Evolutionary conservation across 805 yeast species (phyloP).

Genomic region (Scheffersomyces coipomensis): DNA sequence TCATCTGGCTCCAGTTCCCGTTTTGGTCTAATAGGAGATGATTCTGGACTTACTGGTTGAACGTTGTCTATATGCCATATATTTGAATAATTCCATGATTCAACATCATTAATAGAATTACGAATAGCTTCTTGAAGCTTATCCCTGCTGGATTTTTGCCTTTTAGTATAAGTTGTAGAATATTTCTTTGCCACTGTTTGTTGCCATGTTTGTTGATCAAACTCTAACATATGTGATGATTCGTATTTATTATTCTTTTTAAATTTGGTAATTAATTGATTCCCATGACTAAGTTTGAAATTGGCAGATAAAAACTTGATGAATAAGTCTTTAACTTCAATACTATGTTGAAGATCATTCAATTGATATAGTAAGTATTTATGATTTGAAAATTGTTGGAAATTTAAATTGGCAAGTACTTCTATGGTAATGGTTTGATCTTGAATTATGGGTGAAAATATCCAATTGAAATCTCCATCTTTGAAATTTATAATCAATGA

Average conservation of each 20-base stretch:
- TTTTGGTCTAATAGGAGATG: too few species aligned
- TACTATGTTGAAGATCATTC: conserved; percentile 15
- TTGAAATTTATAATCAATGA: background rate
- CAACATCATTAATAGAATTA: background rate
- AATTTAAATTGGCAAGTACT: conserved; percentile 19
- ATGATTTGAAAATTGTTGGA: conserved; percentile 21
- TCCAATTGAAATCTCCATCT: conserved; percentile 19
- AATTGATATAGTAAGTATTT: conserved; percentile 16
- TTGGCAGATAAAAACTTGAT: conserved; percentile 31
- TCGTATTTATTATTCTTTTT: conserved; percentile 14
- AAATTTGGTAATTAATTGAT: conserved; percentile 30
- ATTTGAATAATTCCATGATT: conserved; percentile 3
- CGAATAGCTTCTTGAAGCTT: background rate
- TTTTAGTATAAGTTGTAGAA: background rate
- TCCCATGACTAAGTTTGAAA: conserved; percentile 32
- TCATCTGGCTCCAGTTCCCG: background rate
- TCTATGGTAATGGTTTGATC: conserved; percentile 1
- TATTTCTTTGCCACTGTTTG: conserved; percentile 2
- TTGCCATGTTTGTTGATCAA: conserved; percentile 9
- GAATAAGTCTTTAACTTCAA: conserved; percentile 29
- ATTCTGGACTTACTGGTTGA: too few species aligned
- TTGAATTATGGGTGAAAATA: conserved; percentile 12
- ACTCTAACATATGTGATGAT: conserved; percentile 7
- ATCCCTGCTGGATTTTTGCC: background rate
- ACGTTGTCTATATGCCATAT: too few species aligned